Percentiles rank a stretch among this genome's conserved stretches.
These are phyloP conservation scores for Monilinia polystroma DNA, from an alignment of 2,329 filamentous ascomycete genomes.

Conservation along the genomic window DNA sequence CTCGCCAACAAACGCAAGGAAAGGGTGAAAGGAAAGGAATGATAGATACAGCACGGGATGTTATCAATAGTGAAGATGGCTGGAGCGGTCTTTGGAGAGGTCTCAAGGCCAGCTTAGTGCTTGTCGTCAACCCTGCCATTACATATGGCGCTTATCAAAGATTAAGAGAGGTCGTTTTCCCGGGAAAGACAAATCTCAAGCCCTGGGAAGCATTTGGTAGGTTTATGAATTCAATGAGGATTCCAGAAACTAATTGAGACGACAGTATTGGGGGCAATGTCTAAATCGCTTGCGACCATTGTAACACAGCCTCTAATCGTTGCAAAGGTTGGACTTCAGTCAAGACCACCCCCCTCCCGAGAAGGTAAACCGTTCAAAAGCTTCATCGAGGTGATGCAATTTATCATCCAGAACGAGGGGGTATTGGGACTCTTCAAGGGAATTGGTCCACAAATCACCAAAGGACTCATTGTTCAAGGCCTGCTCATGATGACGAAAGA, in stretches of 20 bases:
- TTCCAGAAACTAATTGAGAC: conserved; percentile 10
- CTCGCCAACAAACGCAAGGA: conserved; percentile 88
- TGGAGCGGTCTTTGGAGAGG: conserved; percentile 89
- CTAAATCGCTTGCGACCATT: conserved; percentile 88
- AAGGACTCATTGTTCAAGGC: conserved; percentile 90
- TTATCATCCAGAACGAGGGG: conserved; percentile 89
- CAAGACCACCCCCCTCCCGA: conserved; percentile 78
- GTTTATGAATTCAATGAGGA: conserved; percentile 42
- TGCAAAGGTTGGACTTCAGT: conserved; percentile 95
- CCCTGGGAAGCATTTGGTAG: conserved; percentile 89
- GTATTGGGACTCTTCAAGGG: conserved; percentile 88
- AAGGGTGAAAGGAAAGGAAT: conserved; percentile 84
- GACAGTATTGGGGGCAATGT: conserved; percentile 84
- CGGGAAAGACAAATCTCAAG: conserved; percentile 70
- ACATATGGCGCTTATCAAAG: conserved; percentile 97
- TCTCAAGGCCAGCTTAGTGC: conserved; percentile 89
- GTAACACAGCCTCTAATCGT: conserved; percentile 94
- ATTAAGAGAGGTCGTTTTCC: conserved; percentile 74
- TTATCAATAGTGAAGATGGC: conserved; percentile 87
- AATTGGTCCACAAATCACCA: conserved; percentile 88
- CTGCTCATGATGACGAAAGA: conserved; percentile 99
- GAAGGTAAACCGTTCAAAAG: conserved; percentile 90
- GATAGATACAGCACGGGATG: conserved; percentile 82
- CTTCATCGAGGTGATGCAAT: conserved; percentile 92
- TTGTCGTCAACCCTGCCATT: conserved; percentile 95